A percentile compares a stretch with the other conserved stretches of the same genome.
Evolutionary conservation across 2,329 filamentous ascomycete genomes (phyloP).

Genomic region (Nemania sp.): DNA sequence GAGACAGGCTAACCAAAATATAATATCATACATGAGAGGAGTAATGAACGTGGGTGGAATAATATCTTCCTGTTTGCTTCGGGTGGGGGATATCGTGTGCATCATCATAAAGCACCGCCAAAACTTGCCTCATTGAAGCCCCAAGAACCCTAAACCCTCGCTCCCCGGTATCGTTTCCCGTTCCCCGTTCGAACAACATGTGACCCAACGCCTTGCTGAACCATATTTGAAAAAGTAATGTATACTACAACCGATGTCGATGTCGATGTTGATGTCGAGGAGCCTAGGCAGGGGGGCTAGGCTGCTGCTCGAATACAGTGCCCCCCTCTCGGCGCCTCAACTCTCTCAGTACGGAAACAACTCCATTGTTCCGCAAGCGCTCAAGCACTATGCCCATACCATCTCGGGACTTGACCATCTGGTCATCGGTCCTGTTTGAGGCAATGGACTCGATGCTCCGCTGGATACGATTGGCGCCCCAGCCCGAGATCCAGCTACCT

Average conservation of each 20-base stretch:
- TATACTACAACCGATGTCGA: slow-evolving; percentile 24
- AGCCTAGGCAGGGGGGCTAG: slow-evolving; percentile 15
- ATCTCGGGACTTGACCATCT: slow-evolving; percentile 78
- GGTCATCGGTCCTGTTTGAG: slow-evolving; percentile 74
- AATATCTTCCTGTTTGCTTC: slow-evolving; percentile 16
- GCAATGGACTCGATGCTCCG: slow-evolving; percentile 79
- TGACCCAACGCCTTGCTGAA: slow-evolving; percentile 31
- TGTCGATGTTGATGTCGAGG: no score
- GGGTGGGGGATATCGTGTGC: slow-evolving; percentile 16
- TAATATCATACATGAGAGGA: slow-evolving; percentile 35
- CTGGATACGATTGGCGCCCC: slow-evolving; percentile 71
- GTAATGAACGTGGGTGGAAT: slow-evolving; percentile 30
- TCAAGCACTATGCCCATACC: slow-evolving; percentile 83
- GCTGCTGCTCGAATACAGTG: slow-evolving; percentile 37
- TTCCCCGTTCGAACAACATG: slow-evolving; percentile 12
- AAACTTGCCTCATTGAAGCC: slow-evolving; percentile 17
- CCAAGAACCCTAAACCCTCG: slow-evolving; percentile 8
- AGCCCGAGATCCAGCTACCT: slow-evolving; percentile 55
- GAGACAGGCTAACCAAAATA: slow-evolving; percentile 2
- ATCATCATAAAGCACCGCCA: slow-evolving; percentile 11
- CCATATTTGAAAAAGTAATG: slow-evolving; percentile 16
- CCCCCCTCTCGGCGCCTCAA: slow-evolving; percentile 52
- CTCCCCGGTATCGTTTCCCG: slow-evolving; percentile 23
- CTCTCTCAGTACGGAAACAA: slow-evolving; percentile 59
- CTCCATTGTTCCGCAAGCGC: slow-evolving; percentile 61